Conservation (phyloP, 306 rosid genomes). For the Casuarina glauca region DNA sequence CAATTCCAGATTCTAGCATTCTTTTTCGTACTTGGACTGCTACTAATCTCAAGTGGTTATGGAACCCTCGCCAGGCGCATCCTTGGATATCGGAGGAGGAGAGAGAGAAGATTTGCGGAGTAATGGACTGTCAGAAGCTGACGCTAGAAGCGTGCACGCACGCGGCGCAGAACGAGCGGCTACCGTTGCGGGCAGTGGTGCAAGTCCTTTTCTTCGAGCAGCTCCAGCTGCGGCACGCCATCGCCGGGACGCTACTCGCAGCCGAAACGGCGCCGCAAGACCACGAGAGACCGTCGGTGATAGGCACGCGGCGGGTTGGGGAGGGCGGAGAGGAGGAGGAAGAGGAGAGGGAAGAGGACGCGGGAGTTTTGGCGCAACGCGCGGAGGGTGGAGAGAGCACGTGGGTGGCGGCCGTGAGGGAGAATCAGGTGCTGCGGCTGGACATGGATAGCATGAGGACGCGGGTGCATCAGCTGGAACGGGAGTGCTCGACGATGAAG, state of each 20-base stretch:
- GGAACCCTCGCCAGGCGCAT: conserved; percentile 56
- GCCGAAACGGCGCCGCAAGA: conserved; percentile 50
- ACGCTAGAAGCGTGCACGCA: conserved; percentile 96
- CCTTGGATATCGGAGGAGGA: conserved; percentile 69
- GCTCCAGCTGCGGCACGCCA: conserved; percentile 93
- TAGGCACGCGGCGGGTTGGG: conserved; percentile 23
- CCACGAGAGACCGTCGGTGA: conserved; percentile 43
- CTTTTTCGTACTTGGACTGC: too few relatives aligned
- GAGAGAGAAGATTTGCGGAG: conserved; percentile 75
- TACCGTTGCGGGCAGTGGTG: conserved; percentile 87
- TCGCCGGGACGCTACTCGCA: conserved; percentile 69
- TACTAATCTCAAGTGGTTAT: neutral
- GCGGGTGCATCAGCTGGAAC: conserved; percentile 93
- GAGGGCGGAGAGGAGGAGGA: conserved; percentile 18
- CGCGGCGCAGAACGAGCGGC: conserved; percentile 98
- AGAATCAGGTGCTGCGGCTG: conserved; percentile 92
- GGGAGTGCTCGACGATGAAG: conserved; percentile 91
- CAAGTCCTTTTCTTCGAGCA: conserved; percentile 94
- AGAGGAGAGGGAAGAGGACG: conserved; percentile 25
- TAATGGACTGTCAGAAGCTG: conserved; percentile 76
- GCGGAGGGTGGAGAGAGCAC: conserved; percentile 37
- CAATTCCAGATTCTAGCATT: neutral
- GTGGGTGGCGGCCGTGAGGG: conserved; percentile 81
- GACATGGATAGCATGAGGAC: conserved; percentile 99
- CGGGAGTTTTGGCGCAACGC: conserved; percentile 16